phyloP scores from a whole-genome alignment of 306 rosid species.

The Geum urbanum region DNA sequence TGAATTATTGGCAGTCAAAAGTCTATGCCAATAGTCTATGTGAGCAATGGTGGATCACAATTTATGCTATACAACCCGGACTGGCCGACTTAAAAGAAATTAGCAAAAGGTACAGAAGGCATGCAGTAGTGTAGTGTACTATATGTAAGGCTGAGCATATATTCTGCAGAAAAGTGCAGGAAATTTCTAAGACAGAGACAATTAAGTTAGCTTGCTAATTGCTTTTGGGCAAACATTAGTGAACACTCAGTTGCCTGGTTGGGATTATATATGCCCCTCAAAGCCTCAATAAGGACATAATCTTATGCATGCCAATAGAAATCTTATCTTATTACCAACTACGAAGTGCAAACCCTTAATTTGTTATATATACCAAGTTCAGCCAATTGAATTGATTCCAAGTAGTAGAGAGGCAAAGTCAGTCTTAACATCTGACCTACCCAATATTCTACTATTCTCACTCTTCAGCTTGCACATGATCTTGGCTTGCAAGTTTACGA shows the following conservation, averaged over 20 bases:
- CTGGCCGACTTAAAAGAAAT: constrained; percentile 27
- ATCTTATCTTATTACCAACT: neutral
- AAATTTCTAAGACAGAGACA: constrained; percentile 11
- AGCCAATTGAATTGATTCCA: constrained; percentile 12
- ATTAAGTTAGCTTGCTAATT: constrained; percentile 6
- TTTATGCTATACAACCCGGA: constrained; percentile 27
- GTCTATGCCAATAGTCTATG: constrained; percentile 9
- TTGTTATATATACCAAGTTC: neutral
- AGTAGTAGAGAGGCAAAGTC: constrained; percentile 17
- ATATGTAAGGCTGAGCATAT: neutral
- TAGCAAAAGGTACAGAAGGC: constrained; percentile 4
- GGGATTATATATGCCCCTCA: constrained; percentile 7
- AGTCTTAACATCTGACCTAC: constrained; percentile 44
- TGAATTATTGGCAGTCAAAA: constrained; percentile 22
- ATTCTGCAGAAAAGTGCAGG: neutral
- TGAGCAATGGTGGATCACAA: constrained; percentile 41
- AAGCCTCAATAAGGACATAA: neutral
- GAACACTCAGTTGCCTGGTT: neutral
- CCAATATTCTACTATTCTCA: constrained; percentile 51
- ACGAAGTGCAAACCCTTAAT: neutral
- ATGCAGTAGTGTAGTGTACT: neutral
- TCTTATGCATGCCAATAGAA: neutral
- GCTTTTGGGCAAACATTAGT: constrained; percentile 8
- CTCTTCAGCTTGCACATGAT: constrained; percentile 29
- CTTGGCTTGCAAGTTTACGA: constrained; percentile 30